Evolutionary conservation across 192 early-diverging fungal genomes (phyloP), one percentile per base, ranked within the genome.

Genomic region (Entrophospora sp.): DNA sequence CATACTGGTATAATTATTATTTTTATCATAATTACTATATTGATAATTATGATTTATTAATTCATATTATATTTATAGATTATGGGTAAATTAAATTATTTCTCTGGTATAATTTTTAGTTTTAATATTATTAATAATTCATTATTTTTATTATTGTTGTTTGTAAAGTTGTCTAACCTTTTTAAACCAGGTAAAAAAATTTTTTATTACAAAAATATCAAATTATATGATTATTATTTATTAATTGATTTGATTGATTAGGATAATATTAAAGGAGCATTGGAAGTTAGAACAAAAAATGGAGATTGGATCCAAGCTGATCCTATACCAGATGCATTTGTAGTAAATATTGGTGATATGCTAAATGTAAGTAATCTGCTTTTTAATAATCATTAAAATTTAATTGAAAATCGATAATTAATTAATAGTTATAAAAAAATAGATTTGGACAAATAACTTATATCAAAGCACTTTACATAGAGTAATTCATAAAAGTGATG

Each of bases 271-370:
- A 69, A 71, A 43, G 76, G 70, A 52, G 76, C 83, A 8, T 57
- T 83, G 0, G 77, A 83, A 67, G 82, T 83, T 27, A 36, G 62
- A 49, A 52, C 65, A 43, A 72, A 67, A 51, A 58, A 62, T 24
- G 79, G 79, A 2, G 63, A 72, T 24, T 83, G 81, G 74, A 82
- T 84, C 10, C 63, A 67, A 52, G 81, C 73, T 9, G 67, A 78
- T 16, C 81, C 76, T 5, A 48, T 83, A 52, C 79, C 79, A 0
- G 77, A 73, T 16, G 46, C 77, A 5, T 76, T 81, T 44, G 72
- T 83, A 3, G 74, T 84, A 45, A 83, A 83, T 51, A 80, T 83
- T 48, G 82, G 82, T 6, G 82, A 83, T 60, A 75, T 83, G 71
- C 30, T 83, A 32, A 69, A 78, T 44, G 69, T 70, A 64, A 30